Evolutionary conservation across 1,284 basidiomycete genomes (phyloP).

Genomic region (Boletus smithii): DNA sequence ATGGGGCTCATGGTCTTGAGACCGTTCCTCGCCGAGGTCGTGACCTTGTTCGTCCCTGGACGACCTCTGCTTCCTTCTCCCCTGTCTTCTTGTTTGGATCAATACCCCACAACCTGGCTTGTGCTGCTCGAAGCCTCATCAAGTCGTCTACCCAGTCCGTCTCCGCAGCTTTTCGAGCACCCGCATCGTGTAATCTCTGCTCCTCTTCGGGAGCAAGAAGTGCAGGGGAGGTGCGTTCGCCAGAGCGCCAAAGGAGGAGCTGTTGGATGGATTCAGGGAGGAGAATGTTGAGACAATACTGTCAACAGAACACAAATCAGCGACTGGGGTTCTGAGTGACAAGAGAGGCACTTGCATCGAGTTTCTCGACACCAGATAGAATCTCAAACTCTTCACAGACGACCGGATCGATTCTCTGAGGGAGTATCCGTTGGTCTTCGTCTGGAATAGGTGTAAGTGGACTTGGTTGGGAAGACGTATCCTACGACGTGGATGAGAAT

Average conservation of each 20-base stretch:
- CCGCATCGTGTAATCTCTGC: slow-evolving; percentile 47
- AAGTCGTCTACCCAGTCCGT: slow-evolving; percentile 67
- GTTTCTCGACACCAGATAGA: slow-evolving; percentile 52
- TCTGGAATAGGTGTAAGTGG: slow-evolving; percentile 24
- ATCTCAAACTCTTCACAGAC: slow-evolving; percentile 51
- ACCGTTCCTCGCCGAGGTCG: slow-evolving; percentile 26
- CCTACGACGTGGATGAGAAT: slow-evolving; percentile 15
- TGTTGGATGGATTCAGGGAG: slow-evolving; percentile 67
- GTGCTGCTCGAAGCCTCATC: slow-evolving; percentile 44
- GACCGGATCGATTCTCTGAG: slow-evolving; percentile 23
- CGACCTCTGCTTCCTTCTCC: slow-evolving; percentile 14
- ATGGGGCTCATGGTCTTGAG: slow-evolving; percentile 16
- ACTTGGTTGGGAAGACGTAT: slow-evolving; percentile 18
- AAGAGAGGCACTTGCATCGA: slow-evolving; percentile 44
- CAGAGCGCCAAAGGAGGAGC: slow-evolving; percentile 64
- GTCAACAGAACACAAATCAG: not conserved
- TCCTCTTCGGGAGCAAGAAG: slow-evolving; percentile 55
- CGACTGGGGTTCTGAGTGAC: not conserved
- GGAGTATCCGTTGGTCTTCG: slow-evolving; percentile 3
- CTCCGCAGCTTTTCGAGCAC: slow-evolving; percentile 45
- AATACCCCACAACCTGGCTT: slow-evolving; percentile 30
- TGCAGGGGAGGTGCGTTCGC: slow-evolving; percentile 46
- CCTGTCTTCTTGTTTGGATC: slow-evolving; percentile 20
- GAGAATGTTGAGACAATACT: slow-evolving; percentile 72
- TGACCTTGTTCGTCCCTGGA: slow-evolving; percentile 30